Base-by-base conservation (phyloP, 164 flowering plant genomes). In the Umbellularia californica region DNA sequence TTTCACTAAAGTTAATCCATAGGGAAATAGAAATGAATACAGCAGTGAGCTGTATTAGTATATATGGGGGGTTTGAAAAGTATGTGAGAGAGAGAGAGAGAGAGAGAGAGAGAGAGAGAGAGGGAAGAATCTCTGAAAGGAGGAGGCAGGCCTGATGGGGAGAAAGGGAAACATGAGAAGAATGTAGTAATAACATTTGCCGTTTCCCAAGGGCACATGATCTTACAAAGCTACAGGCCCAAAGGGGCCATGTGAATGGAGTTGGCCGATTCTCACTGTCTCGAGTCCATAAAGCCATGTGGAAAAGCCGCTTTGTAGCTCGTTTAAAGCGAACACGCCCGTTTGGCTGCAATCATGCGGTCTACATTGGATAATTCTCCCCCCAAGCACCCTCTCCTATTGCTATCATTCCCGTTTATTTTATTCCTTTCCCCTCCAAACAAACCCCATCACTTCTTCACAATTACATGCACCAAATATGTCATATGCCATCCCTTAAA, bases 331-430 rank as follows among this genome's bases (percentile, higher is more conserved):
- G 81, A 88, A 90, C 93, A 91, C 92, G 92, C 97, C 86, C 88
- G 81, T 88, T 90, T 86, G 86, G 84, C 79, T 78, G 88, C 89
- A 92, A 90, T 90, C 88, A 90, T 92, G 78, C 70, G 90, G 90
- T 88, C 90, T 86, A 41, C 85, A 79, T 79, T 50, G 79, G 81
- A 83, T 90, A 50, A 87, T 90, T 83, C 77, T 24, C 69, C 63
- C 63, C 58, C 47, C 15, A 30, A 14, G n/a, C 19, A 35, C 50
- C 68, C 12, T 66, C 5, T 2, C 52, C 25, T 27, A 70, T 58
- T 2, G 2, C 24, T 35, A 14, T 25, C 58, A 10, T 67, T 6
- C 63, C 60, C n/a, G 4, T 14, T 20, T 20, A 15, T 55, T 14
- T 55, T 55, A 55, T 55, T 19, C 60, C 60, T 55, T 55, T 55